Conservation (phyloP, 768 basidiomycete genomes). For the Mycena floridula region DNA sequence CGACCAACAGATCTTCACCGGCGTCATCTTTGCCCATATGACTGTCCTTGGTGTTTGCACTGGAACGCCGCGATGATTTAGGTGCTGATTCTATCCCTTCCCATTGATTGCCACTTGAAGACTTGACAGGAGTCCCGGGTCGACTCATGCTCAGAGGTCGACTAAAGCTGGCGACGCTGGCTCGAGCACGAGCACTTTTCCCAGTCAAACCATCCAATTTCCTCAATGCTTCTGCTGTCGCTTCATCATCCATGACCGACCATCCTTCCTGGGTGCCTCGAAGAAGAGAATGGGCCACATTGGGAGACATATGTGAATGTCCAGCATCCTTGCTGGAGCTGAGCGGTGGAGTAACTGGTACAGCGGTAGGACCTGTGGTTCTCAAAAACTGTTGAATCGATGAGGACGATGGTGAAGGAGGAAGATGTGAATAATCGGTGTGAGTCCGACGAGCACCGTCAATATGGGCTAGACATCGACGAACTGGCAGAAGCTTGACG, state of each 20-base stretch:
- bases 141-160: conserved; percentile 61
- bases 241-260: conserved; percentile 82
- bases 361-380: conserved; percentile 39
- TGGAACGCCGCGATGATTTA: conserved; percentile 18
- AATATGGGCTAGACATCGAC: conserved; percentile 49
- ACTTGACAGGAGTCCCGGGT: conserved; percentile 68
- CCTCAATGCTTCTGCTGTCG: conserved; percentile 84
- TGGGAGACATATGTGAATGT: conserved; percentile 42
- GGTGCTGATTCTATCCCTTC: conserved; percentile 54
- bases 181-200: conserved; percentile 69
- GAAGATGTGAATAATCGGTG: conserved; percentile 82
- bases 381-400: conserved; percentile 81
- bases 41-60: conserved; percentile 18
- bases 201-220: conserved; percentile 87
- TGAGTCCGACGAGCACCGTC: conserved; percentile 53
- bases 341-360: conserved; percentile 31
- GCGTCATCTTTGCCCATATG: conserved; percentile 14
- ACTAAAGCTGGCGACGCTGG: conserved; percentile 70
- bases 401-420: conserved; percentile 87
- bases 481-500: conserved; percentile 67
- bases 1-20: conserved; percentile 36
- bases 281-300: conserved; percentile 78
- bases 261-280: conserved; percentile 88
- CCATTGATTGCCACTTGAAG: conserved; percentile 58
- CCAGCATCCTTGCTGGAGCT: conserved; percentile 37